Percentiles rank a stretch among this genome's conserved stretches.
phyloP scores from a whole-genome alignment of 73 alveolate genomes.

The Paramecium primaurelia region DNA sequence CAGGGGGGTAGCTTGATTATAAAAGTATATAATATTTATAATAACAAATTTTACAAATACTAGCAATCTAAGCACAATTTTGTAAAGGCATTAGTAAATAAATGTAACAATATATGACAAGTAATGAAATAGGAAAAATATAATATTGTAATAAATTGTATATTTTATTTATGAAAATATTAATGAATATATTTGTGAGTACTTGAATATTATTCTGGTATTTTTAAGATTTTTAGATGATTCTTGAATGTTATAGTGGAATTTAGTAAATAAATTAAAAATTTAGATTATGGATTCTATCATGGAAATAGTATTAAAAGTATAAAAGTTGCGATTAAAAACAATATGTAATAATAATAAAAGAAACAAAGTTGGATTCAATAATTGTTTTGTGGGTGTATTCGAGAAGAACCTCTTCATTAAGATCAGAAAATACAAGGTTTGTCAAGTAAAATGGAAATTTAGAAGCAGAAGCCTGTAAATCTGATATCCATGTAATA shows the following conservation, averaged over 20 bases:
- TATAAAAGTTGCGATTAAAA: background rate
- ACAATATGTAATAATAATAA: background rate
- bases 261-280: background rate
- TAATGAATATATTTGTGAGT: background rate
- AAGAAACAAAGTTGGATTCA: background rate
- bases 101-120: background rate
- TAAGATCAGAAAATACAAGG: background rate
- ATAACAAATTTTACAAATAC: background rate
- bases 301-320: background rate
- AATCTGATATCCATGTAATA: background rate
- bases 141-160: background rate
- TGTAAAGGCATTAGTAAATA: background rate
- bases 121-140: background rate
- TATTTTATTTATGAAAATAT: background rate
- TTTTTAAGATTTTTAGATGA: background rate
- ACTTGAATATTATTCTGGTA: background rate
- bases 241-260: background rate
- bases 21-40: background rate
- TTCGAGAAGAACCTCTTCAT: conserved; percentile 12
- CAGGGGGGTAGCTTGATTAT: background rate
- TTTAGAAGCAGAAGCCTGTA: background rate
- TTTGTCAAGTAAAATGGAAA: background rate
- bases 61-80: background rate
- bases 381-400: background rate
- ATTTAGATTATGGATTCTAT: background rate